Conservation (phyloP, 2,329 filamentous ascomycete genomes). For the Trichoderma koningii region DNA sequence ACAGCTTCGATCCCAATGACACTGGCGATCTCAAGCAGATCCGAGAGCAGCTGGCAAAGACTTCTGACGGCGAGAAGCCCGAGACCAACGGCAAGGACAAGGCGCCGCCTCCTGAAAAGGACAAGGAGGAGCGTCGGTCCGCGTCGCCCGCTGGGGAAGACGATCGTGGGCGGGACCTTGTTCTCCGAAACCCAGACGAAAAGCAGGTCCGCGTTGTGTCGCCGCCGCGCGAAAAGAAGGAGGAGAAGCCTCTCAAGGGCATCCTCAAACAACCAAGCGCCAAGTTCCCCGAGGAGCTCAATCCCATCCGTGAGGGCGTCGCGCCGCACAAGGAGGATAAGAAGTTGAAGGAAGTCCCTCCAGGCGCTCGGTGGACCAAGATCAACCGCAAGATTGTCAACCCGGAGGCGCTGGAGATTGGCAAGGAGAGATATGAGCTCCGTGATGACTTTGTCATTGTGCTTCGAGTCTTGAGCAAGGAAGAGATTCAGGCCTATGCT, state of each 20-base stretch:
- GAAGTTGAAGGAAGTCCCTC: slow-evolving; percentile 68
- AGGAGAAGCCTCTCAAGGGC: slow-evolving; percentile 72
- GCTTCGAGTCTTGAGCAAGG: slow-evolving; percentile 78
- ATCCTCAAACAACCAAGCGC: slow-evolving; percentile 82
- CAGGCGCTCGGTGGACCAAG: slow-evolving; percentile 88
- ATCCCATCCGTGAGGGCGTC: slow-evolving; percentile 83
- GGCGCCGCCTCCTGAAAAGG: slow-evolving; percentile 29
- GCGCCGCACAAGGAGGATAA: slow-evolving; percentile 89
- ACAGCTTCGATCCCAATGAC: slow-evolving; percentile 56
- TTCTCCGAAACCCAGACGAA: slow-evolving; percentile 41
- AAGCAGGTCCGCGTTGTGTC: slow-evolving; percentile 69
- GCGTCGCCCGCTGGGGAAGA: slow-evolving; percentile 36
- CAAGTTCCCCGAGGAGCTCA: slow-evolving; percentile 83
- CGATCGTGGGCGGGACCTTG: slow-evolving; percentile 47
- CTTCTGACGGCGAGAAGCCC: slow-evolving; percentile 31
- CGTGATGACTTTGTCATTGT: slow-evolving; percentile 94
- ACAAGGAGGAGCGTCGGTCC: slow-evolving; percentile 27
- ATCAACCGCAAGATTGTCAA: slow-evolving; percentile 88
- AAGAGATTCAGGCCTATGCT: slow-evolving; percentile 88
- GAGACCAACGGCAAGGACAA: slow-evolving; percentile 18
- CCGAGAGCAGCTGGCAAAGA: slow-evolving; percentile 52
- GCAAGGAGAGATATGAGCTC: slow-evolving; percentile 90
- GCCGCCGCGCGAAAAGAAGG: slow-evolving; percentile 64
- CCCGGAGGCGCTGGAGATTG: slow-evolving; percentile 78
- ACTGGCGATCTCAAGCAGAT: slow-evolving; percentile 52